Percentiles rank a stretch among this genome's conserved stretches.
Conservation (phyloP, 306 rosid species). For the Morella rubra region DNA sequence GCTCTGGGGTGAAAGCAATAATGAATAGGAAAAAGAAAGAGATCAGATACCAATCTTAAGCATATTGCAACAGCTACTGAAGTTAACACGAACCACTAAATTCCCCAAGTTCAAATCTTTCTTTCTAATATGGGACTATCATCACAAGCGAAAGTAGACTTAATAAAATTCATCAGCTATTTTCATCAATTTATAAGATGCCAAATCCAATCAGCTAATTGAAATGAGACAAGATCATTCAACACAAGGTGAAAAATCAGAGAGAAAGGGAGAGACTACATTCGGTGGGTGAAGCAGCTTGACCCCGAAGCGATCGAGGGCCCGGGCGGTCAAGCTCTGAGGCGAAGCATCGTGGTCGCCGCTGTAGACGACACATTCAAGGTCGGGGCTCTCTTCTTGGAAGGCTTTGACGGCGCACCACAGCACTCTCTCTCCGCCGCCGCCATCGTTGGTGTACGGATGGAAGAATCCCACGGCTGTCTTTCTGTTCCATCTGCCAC, state of each 20-base stretch:
- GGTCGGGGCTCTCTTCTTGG: constrained; percentile 61
- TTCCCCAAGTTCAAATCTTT: background rate
- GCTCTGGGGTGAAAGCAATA: background rate
- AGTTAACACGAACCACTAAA: background rate
- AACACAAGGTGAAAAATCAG: background rate
- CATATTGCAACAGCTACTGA: background rate
- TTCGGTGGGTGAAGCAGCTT: constrained; percentile 51
- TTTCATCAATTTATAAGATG: background rate
- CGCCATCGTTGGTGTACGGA: constrained; percentile 91
- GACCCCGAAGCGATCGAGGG: constrained; percentile 83
- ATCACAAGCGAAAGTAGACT: background rate
- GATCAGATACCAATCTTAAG: background rate
- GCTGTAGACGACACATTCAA: constrained; percentile 68
- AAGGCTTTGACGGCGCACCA: constrained; percentile 92
- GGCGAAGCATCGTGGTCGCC: constrained; percentile 90
- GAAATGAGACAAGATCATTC: background rate
- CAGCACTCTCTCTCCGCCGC: constrained; percentile 87
- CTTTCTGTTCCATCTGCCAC: constrained; percentile 48
- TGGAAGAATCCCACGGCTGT: constrained; percentile 86
- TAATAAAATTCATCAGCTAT: background rate
- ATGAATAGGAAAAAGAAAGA: background rate
- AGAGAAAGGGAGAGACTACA: constrained; percentile 30
- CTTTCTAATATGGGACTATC: background rate
- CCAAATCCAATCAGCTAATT: background rate
- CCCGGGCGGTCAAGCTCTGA: constrained; percentile 56